Base-by-base conservation (phyloP, 202 grass and related monocot genomes). In the Bolboschoenoplectus hybrid region DNA sequence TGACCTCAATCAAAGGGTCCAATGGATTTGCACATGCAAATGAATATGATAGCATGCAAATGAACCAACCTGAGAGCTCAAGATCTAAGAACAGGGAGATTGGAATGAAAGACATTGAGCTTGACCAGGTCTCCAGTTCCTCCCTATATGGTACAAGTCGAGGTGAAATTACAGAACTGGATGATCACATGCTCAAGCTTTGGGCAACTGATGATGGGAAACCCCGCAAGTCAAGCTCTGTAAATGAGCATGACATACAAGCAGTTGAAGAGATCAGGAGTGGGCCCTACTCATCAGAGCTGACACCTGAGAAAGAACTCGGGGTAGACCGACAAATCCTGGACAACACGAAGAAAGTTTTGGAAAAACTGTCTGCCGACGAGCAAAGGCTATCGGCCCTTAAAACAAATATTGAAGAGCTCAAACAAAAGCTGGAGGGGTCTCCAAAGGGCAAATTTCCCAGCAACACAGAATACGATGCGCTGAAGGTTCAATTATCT, bases 71-170 rank as follows among this genome's bases (percentile, higher is more conserved):
- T 80, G 75, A 80, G 36, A 80, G 53, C 16, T 80, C 64, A 91
- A 88, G 79, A 89, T 46, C 78, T 93, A 85, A 93, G 89, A 89
- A 47, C 84, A 91, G 90, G 80, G 79, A 81, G 70, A 86, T 62
- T 97, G 92, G 89, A 85, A 92, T 94, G 91, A 99, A 97, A 90
- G 97, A 99, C 87, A 99, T 99, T 72, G 88, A 99, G 40, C 92
- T 97, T 9, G 97, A 99, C 65, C 66, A 93, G 88, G 89, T 97
- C 78, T 92, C 92, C 51, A 92, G 85, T 55, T 93, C 85, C 81
- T 89, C 89, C 58, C 87, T 85, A 63, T 87, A 94, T 72, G 90
- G 84, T 19, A 43, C 81, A 80, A 89, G 89, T 85, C 74, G 81
- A 82, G 86, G 53, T 55, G 78, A 70, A 84, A 91, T 90, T 80